These are phyloP conservation scores for Cyathus striatus DNA, from an alignment of 768 basidiomycete species.

Conservation along the genomic window DNA sequence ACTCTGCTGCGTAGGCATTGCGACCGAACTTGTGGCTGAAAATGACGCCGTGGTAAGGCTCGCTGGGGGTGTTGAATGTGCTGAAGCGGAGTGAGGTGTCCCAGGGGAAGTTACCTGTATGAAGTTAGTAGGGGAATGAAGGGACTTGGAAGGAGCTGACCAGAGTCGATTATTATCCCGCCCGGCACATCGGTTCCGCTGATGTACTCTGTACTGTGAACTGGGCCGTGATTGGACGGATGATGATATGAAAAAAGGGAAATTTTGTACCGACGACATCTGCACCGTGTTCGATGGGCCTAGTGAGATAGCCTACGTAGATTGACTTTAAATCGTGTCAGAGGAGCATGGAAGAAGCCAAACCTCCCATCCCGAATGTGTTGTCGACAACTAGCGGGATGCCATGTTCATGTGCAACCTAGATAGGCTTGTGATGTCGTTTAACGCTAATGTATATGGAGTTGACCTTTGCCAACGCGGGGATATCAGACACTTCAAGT, in stretches of 20 bases:
- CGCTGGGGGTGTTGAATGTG: conserved; percentile 64
- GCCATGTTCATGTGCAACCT: conserved; percentile 66
- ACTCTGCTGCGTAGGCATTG: conserved; percentile 57
- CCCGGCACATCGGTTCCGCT: conserved; percentile 77
- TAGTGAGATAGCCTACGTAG: conserved; percentile 50
- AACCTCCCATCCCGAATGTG: conserved; percentile 69
- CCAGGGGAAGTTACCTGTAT: conserved; percentile 67
- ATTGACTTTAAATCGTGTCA: not conserved
- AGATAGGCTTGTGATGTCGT: too few relatives aligned
- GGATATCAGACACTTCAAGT: conserved; percentile 57
- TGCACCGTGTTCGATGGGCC: conserved; percentile 69
- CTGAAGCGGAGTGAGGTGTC: conserved; percentile 62
- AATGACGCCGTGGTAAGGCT: conserved; percentile 69
- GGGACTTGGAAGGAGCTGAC: too few relatives aligned
- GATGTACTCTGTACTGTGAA: conserved; percentile 84
- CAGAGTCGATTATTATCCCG: conserved; percentile 69
- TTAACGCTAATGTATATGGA: too few relatives aligned
- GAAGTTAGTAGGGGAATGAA: not conserved
- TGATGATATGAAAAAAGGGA: not conserved
- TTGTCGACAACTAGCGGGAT: conserved; percentile 82
- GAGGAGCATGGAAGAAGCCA: not conserved
- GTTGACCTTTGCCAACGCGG: conserved; percentile 41
- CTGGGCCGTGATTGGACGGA: conserved; percentile 15
- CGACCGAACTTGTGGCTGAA: conserved; percentile 64
- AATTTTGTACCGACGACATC: conserved; percentile 54